phyloP scores from a whole-genome alignment of 2,329 filamentous ascomycete genomes.

The Arthroderma sp. region DNA sequence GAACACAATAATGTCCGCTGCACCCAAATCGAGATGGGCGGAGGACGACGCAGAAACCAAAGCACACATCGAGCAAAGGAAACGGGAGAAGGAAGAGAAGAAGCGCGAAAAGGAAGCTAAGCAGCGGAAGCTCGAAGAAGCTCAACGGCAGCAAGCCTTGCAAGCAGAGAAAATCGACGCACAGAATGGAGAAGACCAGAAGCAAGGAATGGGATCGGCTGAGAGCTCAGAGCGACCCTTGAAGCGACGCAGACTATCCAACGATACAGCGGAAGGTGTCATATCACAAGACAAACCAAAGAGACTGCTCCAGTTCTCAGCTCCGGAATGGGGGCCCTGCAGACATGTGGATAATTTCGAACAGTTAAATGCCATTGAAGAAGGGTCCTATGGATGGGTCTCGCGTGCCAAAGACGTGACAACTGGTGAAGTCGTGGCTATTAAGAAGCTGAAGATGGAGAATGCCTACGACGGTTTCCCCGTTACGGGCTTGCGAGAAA shows the following conservation, averaged over 20 bases:
- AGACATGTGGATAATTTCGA: conserved; percentile 79
- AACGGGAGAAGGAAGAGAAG: conserved; percentile 78
- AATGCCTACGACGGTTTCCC: conserved; percentile 68
- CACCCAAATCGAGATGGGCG: conserved; percentile 70
- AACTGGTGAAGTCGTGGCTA: conserved; percentile 69
- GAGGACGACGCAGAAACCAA: conserved; percentile 69
- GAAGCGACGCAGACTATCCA: conserved; percentile 49
- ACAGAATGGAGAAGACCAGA: neutral
- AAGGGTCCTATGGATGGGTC: conserved; percentile 92
- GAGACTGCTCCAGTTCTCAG: conserved; percentile 59
- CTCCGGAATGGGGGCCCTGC: conserved; percentile 54
- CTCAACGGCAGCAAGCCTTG: conserved; percentile 26
- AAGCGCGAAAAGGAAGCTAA: conserved; percentile 72
- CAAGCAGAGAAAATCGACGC: neutral
- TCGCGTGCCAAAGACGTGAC: conserved; percentile 63
- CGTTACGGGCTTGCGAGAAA: conserved; percentile 85
- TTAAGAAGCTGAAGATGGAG: conserved; percentile 91
- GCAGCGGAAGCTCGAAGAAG: conserved; percentile 52
- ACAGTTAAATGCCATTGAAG: conserved; percentile 90
- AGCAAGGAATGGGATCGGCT: conserved; percentile 9
- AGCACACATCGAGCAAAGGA: conserved; percentile 53
- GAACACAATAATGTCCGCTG: conserved; percentile 41
- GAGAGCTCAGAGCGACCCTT: conserved; percentile 33
- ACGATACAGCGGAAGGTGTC: conserved; percentile 23
- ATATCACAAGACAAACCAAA: conserved; percentile 26